Evolutionary conservation across 352 stramenopile genomes (phyloP).

Genomic region (Aphanomyces cochlioides): DNA sequence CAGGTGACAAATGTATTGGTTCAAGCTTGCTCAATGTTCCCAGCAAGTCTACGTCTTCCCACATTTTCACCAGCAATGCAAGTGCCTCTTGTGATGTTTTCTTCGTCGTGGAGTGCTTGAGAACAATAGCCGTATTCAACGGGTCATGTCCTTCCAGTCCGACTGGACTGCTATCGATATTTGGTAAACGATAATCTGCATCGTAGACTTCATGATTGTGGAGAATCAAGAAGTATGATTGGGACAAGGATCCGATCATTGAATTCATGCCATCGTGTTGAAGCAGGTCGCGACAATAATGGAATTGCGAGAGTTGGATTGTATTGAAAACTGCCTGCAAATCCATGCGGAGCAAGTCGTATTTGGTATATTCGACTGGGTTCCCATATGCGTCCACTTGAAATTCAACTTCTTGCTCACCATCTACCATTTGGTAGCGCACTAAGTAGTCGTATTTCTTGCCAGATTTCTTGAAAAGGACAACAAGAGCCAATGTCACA

Average conservation of each 20-base stretch:
- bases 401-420: conserved; percentile 55
- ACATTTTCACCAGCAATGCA: conserved; percentile 13
- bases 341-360: conserved; percentile 51
- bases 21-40: conserved; percentile 1
- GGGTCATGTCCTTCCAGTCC: not conserved
- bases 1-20: not conserved
- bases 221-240: conserved; percentile 54
- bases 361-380: conserved; percentile 45
- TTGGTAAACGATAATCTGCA: not conserved
- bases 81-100: not conserved
- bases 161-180: not conserved
- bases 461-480: conserved; percentile 71
- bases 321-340: conserved; percentile 49
- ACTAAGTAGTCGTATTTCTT: conserved; percentile 57
- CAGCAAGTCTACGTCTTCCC: conserved; percentile 10
- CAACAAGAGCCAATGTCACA: conserved; percentile 54
- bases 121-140: not conserved
- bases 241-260: conserved; percentile 43
- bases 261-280: conserved; percentile 35
- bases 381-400: conserved; percentile 61
- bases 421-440: conserved; percentile 60
- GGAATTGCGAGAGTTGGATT: conserved; percentile 38
- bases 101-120: not conserved
- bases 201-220: conserved; percentile 55
- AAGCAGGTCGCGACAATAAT: conserved; percentile 39